Conservation (phyloP, 2,329 filamentous ascomycete genomes). For the Neopestalotiopsis rosae region DNA sequence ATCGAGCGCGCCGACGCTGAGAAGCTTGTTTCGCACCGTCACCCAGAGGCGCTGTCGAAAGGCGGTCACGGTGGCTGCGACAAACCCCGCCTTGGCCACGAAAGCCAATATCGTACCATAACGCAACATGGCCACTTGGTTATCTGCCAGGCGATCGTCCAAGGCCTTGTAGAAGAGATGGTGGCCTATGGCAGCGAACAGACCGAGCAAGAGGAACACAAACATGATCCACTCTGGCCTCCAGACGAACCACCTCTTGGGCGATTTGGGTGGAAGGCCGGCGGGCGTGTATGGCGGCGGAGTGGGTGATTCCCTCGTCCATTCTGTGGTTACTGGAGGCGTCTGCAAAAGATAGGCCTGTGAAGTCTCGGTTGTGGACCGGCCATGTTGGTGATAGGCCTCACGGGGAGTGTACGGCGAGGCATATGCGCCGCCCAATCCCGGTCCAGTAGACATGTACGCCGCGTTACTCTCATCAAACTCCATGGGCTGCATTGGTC, state of each 20-base stretch:
- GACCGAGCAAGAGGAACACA: conserved; percentile 40
- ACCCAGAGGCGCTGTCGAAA: conserved; percentile 39
- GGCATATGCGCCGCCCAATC: conserved; percentile 21
- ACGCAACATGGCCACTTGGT: conserved; percentile 44
- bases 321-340: conserved; percentile 22
- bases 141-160: conserved; percentile 36
- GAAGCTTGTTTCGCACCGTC: conserved; percentile 35
- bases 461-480: conserved; percentile 24
- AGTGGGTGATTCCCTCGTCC: conserved; percentile 25
- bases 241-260: conserved; percentile 39
- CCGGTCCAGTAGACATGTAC: conserved; percentile 20
- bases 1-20: conserved; percentile 37
- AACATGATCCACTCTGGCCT: conserved; percentile 43
- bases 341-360: conserved; percentile 23
- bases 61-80: conserved; percentile 40
- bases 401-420: conserved; percentile 19
- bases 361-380: conserved; percentile 22
- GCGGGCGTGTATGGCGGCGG: conserved; percentile 26
- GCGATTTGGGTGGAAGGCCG: not conserved
- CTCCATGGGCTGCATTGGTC: conserved; percentile 25
- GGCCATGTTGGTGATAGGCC: conserved; percentile 22
- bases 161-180: conserved; percentile 43
- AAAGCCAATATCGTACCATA: conserved; percentile 45
- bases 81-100: conserved; percentile 43
- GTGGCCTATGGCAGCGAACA: conserved; percentile 42